phyloP scores from a whole-genome alignment of 2,329 filamentous ascomycete genomes.

The Periconia sp. region DNA sequence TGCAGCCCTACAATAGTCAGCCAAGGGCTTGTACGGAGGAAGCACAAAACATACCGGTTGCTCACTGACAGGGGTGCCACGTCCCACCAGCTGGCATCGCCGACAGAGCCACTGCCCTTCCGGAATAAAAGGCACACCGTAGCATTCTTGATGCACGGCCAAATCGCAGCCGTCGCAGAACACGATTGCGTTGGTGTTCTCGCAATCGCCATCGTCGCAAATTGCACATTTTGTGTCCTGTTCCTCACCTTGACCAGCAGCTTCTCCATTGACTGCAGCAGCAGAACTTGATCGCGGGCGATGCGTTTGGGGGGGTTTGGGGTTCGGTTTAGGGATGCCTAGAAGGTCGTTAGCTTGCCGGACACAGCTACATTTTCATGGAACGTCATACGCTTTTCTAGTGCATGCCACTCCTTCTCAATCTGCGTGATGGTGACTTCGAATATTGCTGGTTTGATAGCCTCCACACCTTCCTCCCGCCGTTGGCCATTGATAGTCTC shows the following conservation, averaged over 20 bases:
- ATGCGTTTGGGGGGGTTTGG: constrained; percentile 94
- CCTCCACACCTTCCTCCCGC: constrained; percentile 74
- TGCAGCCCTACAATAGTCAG: constrained; percentile 63
- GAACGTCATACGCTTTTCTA: constrained; percentile 74
- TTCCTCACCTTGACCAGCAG: constrained; percentile 80
- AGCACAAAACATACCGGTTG: constrained; percentile 33
- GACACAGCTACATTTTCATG: too few species aligned
- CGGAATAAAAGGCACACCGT: constrained; percentile 97
- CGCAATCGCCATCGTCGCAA: constrained; percentile 98
- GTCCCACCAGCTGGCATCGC: constrained; percentile 93
- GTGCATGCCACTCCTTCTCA: constrained; percentile 95
- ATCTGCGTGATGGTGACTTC: constrained; percentile 99
- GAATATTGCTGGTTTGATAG: constrained; percentile 91
- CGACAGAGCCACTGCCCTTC: constrained; percentile 98
- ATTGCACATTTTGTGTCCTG: constrained; percentile 97
- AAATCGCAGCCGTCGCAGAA: constrained; percentile 98
- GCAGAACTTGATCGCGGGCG: constrained; percentile 91
- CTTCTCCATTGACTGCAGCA: constrained; percentile 93
- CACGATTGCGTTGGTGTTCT: constrained; percentile 98
- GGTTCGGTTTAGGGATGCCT: constrained; percentile 91
- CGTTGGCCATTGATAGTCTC: constrained; percentile 81
- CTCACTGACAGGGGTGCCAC: constrained; percentile 77
- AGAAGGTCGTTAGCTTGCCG: constrained; percentile 8
- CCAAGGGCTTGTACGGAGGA: constrained; percentile 3
- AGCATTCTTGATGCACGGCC: constrained; percentile 98